Evolutionary conservation across 495 filamentous ascomycete species (phyloP).

Genomic region (Entonaema liquescens): DNA sequence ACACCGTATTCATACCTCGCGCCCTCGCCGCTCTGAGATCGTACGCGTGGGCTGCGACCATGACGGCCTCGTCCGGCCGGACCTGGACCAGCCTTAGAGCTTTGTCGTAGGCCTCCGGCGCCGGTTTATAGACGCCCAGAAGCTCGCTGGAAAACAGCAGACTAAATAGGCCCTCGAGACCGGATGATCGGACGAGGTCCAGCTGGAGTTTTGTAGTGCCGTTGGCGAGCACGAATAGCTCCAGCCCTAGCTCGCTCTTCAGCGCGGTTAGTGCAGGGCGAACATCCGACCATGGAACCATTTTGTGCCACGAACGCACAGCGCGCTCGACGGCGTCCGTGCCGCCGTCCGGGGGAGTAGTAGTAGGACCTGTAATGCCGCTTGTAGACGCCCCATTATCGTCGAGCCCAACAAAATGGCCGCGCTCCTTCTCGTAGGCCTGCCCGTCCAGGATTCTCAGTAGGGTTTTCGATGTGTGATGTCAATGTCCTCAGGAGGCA

Average conservation of each 20-base stretch:
- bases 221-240: constrained; percentile 62
- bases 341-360: constrained; percentile 16
- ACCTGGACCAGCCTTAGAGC: constrained; percentile 55
- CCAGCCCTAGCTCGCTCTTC: constrained; percentile 35
- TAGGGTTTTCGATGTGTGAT: constrained; percentile 53
- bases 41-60: constrained; percentile 65
- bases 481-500: constrained; percentile 60
- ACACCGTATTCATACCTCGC: constrained; percentile 60
- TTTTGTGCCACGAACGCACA: constrained; percentile 55
- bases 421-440: constrained; percentile 35
- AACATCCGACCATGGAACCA: constrained; percentile 60
- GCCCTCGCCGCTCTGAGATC: constrained; percentile 58
- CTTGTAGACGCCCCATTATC: constrained; percentile 6
- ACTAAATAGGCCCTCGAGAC: constrained; percentile 52
- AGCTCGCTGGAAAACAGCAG: constrained; percentile 63
- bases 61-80: constrained; percentile 57
- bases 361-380: neutral
- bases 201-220: constrained; percentile 64
- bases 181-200: constrained; percentile 58
- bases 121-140: constrained; percentile 59
- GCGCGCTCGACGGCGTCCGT: constrained; percentile 10
- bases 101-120: constrained; percentile 55
- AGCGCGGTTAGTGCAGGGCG: constrained; percentile 33
- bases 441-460: constrained; percentile 42
- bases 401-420: constrained; percentile 39